Evolutionary conservation across 2,329 filamentous ascomycete genomes (phyloP).

Genomic region (Trichoderma atrobrunneum): DNA sequence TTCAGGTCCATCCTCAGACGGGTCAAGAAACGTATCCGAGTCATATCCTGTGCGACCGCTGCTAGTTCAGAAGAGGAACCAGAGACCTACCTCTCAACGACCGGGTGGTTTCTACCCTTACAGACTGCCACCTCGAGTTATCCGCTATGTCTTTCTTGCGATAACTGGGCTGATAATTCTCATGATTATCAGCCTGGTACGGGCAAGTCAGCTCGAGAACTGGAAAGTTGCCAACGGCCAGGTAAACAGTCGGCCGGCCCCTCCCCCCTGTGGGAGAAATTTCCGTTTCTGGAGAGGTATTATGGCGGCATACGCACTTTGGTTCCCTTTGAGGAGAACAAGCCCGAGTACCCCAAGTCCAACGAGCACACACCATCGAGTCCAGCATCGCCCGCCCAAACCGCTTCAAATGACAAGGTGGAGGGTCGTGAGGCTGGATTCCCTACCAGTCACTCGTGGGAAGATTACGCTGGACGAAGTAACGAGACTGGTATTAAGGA

Average conservation of each 20-base stretch:
- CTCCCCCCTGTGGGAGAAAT: constrained; percentile 79
- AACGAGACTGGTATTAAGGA: constrained; percentile 58
- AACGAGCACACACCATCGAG: constrained; percentile 48
- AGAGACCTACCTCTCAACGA: constrained; percentile 22
- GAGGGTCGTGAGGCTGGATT: constrained; percentile 23
- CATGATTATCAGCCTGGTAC: constrained; percentile 73
- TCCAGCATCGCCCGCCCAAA: constrained; percentile 17
- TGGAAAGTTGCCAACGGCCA: constrained; percentile 55
- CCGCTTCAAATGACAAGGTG: constrained; percentile 13
- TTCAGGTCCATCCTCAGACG: constrained; percentile 45
- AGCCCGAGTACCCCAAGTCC: constrained; percentile 74
- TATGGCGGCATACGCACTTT: constrained; percentile 82
- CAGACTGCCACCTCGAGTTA: constrained; percentile 67
- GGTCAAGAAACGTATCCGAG: constrained; percentile 54
- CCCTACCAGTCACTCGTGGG: constrained; percentile 34
- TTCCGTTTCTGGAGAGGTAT: constrained; percentile 81
- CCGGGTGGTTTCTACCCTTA: constrained; percentile 43
- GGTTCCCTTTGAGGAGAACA: constrained; percentile 62
- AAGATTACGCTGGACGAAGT: constrained; percentile 34
- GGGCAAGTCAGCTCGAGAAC: constrained; percentile 70
- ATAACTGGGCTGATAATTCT: constrained; percentile 68
- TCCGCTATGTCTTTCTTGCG: constrained; percentile 73
- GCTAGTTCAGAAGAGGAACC: constrained; percentile 43
- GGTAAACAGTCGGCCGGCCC: constrained; percentile 45
- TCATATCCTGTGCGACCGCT: constrained; percentile 42